Evolutionary conservation across 1,139 yeast genomes (phyloP), one percentile per base, ranked within the genome.

Genomic region (Debaryomycetaceae sp.): DNA sequence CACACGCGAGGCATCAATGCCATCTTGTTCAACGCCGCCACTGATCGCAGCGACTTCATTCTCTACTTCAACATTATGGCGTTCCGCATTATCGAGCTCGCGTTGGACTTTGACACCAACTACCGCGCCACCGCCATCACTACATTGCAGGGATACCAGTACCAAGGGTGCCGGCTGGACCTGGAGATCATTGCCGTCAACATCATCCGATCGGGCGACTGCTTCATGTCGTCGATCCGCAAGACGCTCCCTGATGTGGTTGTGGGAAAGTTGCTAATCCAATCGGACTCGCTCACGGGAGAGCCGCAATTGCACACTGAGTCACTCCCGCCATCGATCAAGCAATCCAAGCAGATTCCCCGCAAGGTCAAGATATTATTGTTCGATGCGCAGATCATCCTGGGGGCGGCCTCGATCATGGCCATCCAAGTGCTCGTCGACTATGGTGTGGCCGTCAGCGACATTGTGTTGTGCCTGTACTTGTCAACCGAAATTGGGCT

Each of bases 401-500:
- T 95, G 27, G 98, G 97, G 2, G 95, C 96, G 0, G 95, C 95
- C 0, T 80, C 89, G 3, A 83, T 86, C 30, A 91, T 91, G 97
- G 95, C 96, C 0, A 75, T 86, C 28, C 93, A 88, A 45, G 89
- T 91, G 4, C 61, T 91, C 35, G 45, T 83, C 12, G 97, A 91
- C 51, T 95, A 89, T 51, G 82, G 80, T 12, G 80, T 84, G n/a
- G 46, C 53, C 5, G 70, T 74, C 32, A 60, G 68, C 25, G 72
- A 83, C 42, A 83, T 91, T 25, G 69, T 81, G 3, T 65, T 88
- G 32, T 77, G 89, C 19, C 63, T 80, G 11, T 84, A 83, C 48
- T 55, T 83, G 37, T 84, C 88, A n/a, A 78, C 95, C 0, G 94
- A 83, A 44, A 65, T 78, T 23, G 96, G 95, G 1, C 56, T 86